Base-by-base conservation (phyloP, 2,329 filamentous ascomycete species). In the Monilinia aucupariae region DNA sequence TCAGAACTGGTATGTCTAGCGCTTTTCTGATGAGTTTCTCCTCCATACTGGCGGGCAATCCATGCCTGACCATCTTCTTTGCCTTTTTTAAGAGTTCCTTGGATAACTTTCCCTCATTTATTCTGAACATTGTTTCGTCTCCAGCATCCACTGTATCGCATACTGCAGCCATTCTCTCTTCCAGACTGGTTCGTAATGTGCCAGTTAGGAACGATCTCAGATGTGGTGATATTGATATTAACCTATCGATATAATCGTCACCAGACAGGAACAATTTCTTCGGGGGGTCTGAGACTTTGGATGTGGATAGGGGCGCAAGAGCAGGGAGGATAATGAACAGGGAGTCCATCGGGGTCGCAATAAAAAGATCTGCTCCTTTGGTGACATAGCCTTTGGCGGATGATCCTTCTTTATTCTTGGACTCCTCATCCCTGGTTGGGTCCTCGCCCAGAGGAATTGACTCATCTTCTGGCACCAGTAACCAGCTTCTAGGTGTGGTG, bases 121-220 rank as follows among this genome's bases (percentile, higher is more conserved):
- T 77, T 15, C 91, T 85, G 75, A 89, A 96, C 90, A 97, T 91
- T 61, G 78, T 84, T 74, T 97, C 92, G 65, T 90, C 90, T 17
- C 89, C 90, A 0, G 89, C 90, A 41, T 94, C 88, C 13, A 96
- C 88, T 0, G 82, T 88, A 70, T 97, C 92, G 75, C 92, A 96
- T 6, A 94, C 80, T 1, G 78, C 80, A 1, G 79, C 81, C 77
- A 96, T 86, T 43, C 91, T 82, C 13, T 79, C 75, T 71, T 90
- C 85, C 0, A 96, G 74, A 39, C 81, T 76, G 2, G 68, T 74
- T 65, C 78, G 80, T 71, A 79, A 64, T 10, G 62, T 64, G 64
- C 77, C 76, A 60, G 71, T 74, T 54, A 90, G 68, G 1, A 91
- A 76, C 52, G 82, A 78, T 15, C 78, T 78, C 43, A 91, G 75